Base-by-base conservation (phyloP, 2,329 filamentous ascomycete species). In the Apiospora marii region DNA sequence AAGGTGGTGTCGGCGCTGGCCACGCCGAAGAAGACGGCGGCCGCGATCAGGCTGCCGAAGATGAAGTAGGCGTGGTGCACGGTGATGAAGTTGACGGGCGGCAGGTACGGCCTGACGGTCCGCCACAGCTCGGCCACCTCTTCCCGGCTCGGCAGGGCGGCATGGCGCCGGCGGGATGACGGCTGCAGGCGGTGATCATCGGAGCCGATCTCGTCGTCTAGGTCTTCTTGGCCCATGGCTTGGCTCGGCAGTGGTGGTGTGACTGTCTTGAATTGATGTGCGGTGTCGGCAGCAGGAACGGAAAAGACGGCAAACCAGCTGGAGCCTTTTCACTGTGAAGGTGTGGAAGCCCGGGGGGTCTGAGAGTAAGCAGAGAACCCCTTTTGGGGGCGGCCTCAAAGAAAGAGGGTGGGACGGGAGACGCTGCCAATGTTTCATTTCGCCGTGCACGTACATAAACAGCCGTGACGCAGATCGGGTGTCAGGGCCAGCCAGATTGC, bases 41-140 rank as follows among this genome's bases (percentile, higher is more conserved):
- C 90, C n/a, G 85, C 83, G 44, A 90, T 53, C 3, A 93, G 77
- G 73, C 85, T 85, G 13, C 87, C 86, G 8, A 81, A 69, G 73
- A 92, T 83, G 78, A 93, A 93, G 81, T 93, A 93, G 53, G 85
- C 80, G 82, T 92, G 92, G 79, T 93, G 91, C 30, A 93, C 78
- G 0, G 88, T 90, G 75, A 92, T 88, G 78, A 92, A 92, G 75
- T 91, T 91, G 69, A 89, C 80, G 1, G 85, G 83, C 12, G 84
- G 85, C 44, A 85, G 74, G 72, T 80, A 75, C 5, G 67, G 73
- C 69, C 75, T 76, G 72, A 77, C 41, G 24, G 44, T 44, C 4
- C 49, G 58, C 71, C 71, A 72, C 48, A 19, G 37, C 27, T 43
- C 48, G 48, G 68, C 68, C 1, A 43, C 12, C 19, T 27, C 46